Percentiles rank a stretch among this genome's conserved stretches.
phyloP scores from a whole-genome alignment of 768 basidiomycete species.

The Kwoniella sp. region DNA sequence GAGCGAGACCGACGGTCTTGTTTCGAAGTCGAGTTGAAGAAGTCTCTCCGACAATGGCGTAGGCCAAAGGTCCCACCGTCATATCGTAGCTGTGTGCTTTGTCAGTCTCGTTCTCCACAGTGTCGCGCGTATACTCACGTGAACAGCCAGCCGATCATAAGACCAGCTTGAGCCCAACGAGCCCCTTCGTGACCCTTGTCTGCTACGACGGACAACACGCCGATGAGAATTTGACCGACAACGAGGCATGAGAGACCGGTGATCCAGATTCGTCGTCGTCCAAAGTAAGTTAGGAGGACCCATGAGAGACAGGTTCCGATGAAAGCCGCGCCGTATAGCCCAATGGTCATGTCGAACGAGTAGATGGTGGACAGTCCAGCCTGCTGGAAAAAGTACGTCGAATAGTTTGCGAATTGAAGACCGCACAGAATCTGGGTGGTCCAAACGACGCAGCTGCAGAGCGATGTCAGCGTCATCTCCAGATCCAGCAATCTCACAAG shows the following conservation, averaged over 20 bases:
- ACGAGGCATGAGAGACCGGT: conserved; percentile 21
- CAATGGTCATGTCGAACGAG: conserved; percentile 34
- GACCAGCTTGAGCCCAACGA: conserved; percentile 25
- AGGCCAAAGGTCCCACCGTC: conserved; percentile 45
- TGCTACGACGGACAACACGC: conserved; percentile 27
- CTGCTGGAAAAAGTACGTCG: conserved; percentile 37
- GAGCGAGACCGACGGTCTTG: conserved; percentile 52
- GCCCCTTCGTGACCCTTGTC: conserved; percentile 29
- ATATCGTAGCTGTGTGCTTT: conserved; percentile 33
- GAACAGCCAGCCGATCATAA: conserved; percentile 31
- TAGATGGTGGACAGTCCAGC: conserved; percentile 37
- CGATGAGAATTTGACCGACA: conserved; percentile 27
- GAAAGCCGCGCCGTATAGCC: conserved; percentile 30
- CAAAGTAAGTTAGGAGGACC: conserved; percentile 41
- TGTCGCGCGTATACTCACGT: conserved; percentile 4
- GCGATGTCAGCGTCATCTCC: conserved; percentile 22
- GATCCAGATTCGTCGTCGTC: conserved; percentile 45
- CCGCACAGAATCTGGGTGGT: conserved; percentile 26
- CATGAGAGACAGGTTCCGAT: conserved; percentile 46
- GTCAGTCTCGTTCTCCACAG: conserved; percentile 5
- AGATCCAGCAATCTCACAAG: not conserved
- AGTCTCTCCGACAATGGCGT: conserved; percentile 45
- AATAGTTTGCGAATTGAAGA: conserved; percentile 19
- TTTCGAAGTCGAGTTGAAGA: conserved; percentile 43
- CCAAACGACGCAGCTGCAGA: conserved; percentile 31